Evolutionary conservation across 495 filamentous ascomycete genomes (phyloP).

Genomic region (Glonium stellatum): DNA sequence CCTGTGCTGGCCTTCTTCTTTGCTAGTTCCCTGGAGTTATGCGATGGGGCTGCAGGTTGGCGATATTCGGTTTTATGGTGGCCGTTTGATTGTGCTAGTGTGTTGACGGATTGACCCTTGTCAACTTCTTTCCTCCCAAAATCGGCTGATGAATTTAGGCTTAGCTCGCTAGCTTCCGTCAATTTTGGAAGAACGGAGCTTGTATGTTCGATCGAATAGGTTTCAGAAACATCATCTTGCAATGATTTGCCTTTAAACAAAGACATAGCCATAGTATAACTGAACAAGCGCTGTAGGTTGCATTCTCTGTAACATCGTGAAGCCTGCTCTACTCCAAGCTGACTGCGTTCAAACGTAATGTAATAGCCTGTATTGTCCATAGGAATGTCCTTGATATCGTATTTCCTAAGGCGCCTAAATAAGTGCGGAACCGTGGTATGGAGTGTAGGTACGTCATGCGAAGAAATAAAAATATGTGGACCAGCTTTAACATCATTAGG

Average conservation of each 20-base stretch:
- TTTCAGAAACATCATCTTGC: not conserved
- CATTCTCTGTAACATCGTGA: not conserved
- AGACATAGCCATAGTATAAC: not conserved
- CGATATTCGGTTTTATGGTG: too few species aligned
- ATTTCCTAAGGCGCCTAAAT: not conserved
- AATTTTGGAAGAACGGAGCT: not conserved
- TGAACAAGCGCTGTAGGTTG: not conserved
- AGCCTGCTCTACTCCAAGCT: not conserved
- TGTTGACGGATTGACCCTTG: too few species aligned
- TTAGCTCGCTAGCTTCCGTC: not conserved
- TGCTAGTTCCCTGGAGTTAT: too few species aligned
- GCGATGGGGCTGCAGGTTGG: too few species aligned
- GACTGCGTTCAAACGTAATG: not conserved
- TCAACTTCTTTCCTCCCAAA: too few species aligned
- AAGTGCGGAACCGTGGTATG: not conserved
- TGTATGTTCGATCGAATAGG: not conserved
- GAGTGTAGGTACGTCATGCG: not conserved
- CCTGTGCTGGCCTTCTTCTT: too few species aligned
- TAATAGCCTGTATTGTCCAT: not conserved
- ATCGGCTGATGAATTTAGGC: not conserved
- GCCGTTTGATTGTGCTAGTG: too few species aligned
- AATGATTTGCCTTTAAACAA: not conserved
- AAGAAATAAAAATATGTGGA: conserved; percentile 12
- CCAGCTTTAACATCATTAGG: not conserved
- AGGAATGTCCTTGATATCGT: not conserved